These are phyloP conservation scores for Hordeum marinum DNA, from an alignment of 176 grass and related monocot species.

Conservation along the genomic window DNA sequence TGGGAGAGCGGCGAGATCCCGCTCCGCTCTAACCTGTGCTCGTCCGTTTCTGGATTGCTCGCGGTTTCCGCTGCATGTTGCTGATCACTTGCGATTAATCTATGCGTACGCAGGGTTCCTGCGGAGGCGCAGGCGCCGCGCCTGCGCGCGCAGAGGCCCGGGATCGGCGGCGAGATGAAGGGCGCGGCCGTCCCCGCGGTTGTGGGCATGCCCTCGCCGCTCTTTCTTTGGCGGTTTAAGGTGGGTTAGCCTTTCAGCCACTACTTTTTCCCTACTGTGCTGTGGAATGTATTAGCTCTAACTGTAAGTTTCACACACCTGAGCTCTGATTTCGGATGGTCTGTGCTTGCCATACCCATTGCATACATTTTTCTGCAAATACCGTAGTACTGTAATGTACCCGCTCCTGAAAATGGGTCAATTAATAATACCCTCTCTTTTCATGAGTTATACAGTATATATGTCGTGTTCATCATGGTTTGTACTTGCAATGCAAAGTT, in stretches of 20 bases:
- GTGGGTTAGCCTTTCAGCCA: constrained; percentile 17
- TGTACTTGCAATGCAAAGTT: too few species aligned
- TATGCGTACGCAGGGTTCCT: background rate
- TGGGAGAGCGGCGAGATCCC: background rate
- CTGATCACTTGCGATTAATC: background rate
- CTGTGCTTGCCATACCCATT: background rate
- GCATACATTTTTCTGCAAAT: background rate
- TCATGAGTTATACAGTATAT: background rate
- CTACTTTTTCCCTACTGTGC: background rate
- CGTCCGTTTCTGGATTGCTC: background rate
- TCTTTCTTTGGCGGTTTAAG: constrained; percentile 93
- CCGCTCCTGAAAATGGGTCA: background rate
- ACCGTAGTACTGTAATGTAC: background rate
- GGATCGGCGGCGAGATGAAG: constrained; percentile 62
- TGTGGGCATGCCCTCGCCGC: constrained; percentile 73
- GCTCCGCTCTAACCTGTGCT: background rate
- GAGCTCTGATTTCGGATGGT: background rate
- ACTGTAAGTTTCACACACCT: background rate
- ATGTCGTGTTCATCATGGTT: too few species aligned
- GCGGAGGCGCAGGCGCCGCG: constrained; percentile 1
- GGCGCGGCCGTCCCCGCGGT: constrained; percentile 42
- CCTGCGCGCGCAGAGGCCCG: constrained; percentile 6
- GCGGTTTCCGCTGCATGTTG: background rate
- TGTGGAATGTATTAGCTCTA: background rate
- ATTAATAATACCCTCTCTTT: background rate